Evolutionary conservation across 768 basidiomycete species (phyloP).

Genomic region (Tricholoma furcatifolium): DNA sequence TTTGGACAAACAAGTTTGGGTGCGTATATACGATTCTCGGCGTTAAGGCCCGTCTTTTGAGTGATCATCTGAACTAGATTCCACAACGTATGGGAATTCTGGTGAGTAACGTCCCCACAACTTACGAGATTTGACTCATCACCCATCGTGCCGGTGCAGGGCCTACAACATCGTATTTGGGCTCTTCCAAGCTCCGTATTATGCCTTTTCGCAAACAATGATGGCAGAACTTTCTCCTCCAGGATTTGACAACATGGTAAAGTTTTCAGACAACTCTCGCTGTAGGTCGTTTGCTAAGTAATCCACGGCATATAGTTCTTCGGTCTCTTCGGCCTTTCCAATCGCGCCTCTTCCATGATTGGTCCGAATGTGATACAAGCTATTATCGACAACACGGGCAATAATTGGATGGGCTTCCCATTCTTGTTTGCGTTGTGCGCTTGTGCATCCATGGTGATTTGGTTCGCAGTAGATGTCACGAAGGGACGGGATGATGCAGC

Average conservation of each 20-base stretch:
- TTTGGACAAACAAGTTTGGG: conserved; percentile 79
- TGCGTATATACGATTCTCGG: conserved; percentile 26
- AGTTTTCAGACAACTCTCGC: not conserved
- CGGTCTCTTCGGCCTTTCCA: conserved; percentile 81
- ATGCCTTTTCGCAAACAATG: conserved; percentile 84
- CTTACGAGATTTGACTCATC: too few species aligned
- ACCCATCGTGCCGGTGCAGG: conserved; percentile 33
- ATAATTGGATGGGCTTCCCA: conserved; percentile 84
- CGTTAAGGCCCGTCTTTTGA: not conserved
- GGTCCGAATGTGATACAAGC: conserved; percentile 85
- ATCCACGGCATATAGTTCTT: conserved; percentile 57
- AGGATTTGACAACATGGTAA: conserved; percentile 78
- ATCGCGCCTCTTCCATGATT: conserved; percentile 84
- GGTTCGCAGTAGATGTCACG: conserved; percentile 67
- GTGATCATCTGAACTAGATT: conserved; percentile 37
- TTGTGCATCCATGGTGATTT: conserved; percentile 69
- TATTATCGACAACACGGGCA: conserved; percentile 68
- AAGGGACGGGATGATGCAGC: conserved; percentile 65
- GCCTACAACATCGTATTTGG: conserved; percentile 80
- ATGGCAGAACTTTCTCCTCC: conserved; percentile 88
- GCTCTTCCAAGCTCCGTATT: conserved; percentile 84
- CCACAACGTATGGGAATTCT: conserved; percentile 87
- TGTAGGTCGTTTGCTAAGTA: not conserved
- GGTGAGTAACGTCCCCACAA: conserved; percentile 37
- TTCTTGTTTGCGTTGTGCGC: conserved; percentile 76